Conservation (phyloP, 2,329 filamentous ascomycete species). For the Arthrobotrys sinensis region DNA sequence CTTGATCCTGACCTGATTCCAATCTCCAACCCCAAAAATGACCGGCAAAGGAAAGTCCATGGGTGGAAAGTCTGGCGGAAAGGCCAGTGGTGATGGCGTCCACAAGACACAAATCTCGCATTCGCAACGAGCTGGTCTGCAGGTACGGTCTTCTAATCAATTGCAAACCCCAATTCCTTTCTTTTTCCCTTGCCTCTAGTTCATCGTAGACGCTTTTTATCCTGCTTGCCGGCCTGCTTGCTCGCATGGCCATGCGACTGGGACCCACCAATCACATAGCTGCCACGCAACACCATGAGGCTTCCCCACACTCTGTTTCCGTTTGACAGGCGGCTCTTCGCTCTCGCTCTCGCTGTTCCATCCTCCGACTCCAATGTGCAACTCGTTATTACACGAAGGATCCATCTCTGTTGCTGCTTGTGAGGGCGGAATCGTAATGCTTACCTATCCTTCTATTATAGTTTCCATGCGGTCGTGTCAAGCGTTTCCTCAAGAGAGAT, state of each 20-base stretch:
- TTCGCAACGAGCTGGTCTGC: conserved; percentile 92
- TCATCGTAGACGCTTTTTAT: conserved; percentile 37
- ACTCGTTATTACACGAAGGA: conserved; percentile 22
- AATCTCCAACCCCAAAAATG: conserved; percentile 69
- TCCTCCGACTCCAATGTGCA: conserved; percentile 32
- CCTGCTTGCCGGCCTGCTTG: conserved; percentile 26
- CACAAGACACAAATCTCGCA: conserved; percentile 94
- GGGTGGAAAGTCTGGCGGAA: conserved; percentile 91
- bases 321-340: conserved; percentile 16
- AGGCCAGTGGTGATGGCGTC: conserved; percentile 77
- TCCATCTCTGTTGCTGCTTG: conserved; percentile 19
- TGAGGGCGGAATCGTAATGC: conserved; percentile 22
- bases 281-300: conserved; percentile 41
- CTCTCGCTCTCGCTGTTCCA: neutral
- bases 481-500: conserved; percentile 99
- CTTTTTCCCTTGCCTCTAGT: conserved; percentile 15
- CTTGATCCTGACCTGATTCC: conserved; percentile 14
- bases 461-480: conserved; percentile 99
- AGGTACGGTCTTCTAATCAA: conserved; percentile 73
- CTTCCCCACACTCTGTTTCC: conserved; percentile 44
- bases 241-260: conserved; percentile 53
- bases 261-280: conserved; percentile 51
- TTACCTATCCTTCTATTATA: conserved; percentile 69
- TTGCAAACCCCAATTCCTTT: conserved; percentile 17
- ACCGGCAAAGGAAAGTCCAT: conserved; percentile 93